Evolutionary conservation across 805 yeast species (phyloP).

Genomic region (Kazachstania bromeliacearum): DNA sequence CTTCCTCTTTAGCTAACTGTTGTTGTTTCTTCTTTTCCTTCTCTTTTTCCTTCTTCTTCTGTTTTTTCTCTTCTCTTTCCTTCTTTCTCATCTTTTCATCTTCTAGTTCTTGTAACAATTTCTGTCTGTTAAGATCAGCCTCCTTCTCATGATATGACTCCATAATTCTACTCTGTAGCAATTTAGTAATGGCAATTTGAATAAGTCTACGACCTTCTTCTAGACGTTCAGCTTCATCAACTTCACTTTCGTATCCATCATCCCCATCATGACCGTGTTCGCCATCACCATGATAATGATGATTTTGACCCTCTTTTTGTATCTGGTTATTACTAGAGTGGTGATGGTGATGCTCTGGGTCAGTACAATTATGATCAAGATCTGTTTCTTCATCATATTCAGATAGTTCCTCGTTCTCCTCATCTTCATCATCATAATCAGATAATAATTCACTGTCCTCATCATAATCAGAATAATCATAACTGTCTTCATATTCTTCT

Average conservation of each 20-base stretch:
- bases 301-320: slow-evolving; percentile 6
- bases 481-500: slow-evolving; percentile 15
- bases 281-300: slow-evolving; percentile 6
- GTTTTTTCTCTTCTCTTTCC: slow-evolving; percentile 57
- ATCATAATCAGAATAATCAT: slow-evolving; percentile 26
- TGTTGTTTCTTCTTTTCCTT: slow-evolving; percentile 58
- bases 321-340: slow-evolving; percentile 10
- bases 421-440: slow-evolving; percentile 21
- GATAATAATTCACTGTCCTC: slow-evolving; percentile 17
- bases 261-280: slow-evolving; percentile 17
- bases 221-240: slow-evolving; percentile 56
- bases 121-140: slow-evolving; percentile 62
- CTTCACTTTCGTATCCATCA: slow-evolving; percentile 28
- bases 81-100: slow-evolving; percentile 57
- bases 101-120: slow-evolving; percentile 58
- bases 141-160: slow-evolving; percentile 71
- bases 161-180: slow-evolving; percentile 64
- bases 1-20: slow-evolving; percentile 57
- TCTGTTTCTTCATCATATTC: slow-evolving; percentile 8
- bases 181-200: slow-evolving; percentile 68
- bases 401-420: slow-evolving; percentile 14
- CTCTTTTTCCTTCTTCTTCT: slow-evolving; percentile 55
- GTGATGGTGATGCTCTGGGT: slow-evolving; percentile 10
- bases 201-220: slow-evolving; percentile 74
- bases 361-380: slow-evolving; percentile 8